Conservation (phyloP, 805 yeast genomes). For the Danielia reshetovae region DNA sequence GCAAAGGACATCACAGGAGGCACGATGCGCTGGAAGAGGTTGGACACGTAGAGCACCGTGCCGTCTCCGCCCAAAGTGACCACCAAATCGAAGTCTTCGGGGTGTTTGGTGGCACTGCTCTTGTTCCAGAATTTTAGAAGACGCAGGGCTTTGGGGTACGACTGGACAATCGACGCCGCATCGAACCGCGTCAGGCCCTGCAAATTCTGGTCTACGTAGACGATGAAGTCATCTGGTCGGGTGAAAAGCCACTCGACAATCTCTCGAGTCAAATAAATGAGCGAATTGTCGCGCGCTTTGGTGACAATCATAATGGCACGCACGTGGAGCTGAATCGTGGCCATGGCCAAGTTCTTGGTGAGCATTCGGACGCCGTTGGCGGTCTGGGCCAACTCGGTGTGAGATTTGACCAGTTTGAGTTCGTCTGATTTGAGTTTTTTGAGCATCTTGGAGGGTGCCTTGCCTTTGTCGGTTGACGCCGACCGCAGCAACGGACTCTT, state of each 20-base stretch:
- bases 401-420: slow-evolving; percentile 56
- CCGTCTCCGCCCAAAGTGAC: slow-evolving; percentile 46
- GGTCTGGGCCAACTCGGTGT: slow-evolving; percentile 72
- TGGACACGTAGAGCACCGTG: slow-evolving; percentile 41
- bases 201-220: slow-evolving; percentile 74
- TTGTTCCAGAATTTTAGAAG: slow-evolving; percentile 68
- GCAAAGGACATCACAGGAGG: slow-evolving; percentile 45
- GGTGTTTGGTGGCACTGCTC: slow-evolving; percentile 44
- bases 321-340: slow-evolving; percentile 68
- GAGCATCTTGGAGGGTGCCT: slow-evolving; percentile 2
- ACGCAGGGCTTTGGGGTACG: slow-evolving; percentile 42
- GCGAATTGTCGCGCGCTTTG: slow-evolving; percentile 81
- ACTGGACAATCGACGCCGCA: slow-evolving; percentile 46
- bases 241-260: slow-evolving; percentile 71
- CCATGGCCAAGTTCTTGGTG: slow-evolving; percentile 66
- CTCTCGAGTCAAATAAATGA: slow-evolving; percentile 72
- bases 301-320: slow-evolving; percentile 77
- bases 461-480: neutral
- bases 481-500: neutral
- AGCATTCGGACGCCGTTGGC: slow-evolving; percentile 77
- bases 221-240: slow-evolving; percentile 33
- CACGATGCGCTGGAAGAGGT: slow-evolving; percentile 42
- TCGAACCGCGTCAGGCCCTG: slow-evolving; percentile 61
- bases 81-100: slow-evolving; percentile 42
- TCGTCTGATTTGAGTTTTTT: slow-evolving; percentile 35